Conservation (phyloP, 768 basidiomycete genomes). For the Rhizopogon vinicolor region DNA sequence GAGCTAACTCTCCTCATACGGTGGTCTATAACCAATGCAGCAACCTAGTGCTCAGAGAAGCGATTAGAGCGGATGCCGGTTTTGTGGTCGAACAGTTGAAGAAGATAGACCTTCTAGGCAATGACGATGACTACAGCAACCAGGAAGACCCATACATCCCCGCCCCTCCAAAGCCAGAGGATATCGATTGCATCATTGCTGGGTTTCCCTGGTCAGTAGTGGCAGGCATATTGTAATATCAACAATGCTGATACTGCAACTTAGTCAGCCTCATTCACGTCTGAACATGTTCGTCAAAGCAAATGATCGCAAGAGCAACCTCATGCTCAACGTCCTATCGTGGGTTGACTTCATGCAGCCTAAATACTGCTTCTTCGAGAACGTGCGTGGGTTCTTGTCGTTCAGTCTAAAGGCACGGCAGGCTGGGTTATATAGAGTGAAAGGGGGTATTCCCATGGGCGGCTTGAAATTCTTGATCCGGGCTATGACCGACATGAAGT, state of each 20-base stretch:
- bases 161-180: constrained; percentile 41
- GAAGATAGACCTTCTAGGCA: constrained; percentile 14
- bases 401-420: constrained; percentile 36
- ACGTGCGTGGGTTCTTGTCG: constrained; percentile 41
- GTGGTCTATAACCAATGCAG: constrained; percentile 68
- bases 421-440: constrained; percentile 37
- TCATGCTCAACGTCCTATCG: constrained; percentile 55
- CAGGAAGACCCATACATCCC: constrained; percentile 18
- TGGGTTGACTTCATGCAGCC: constrained; percentile 39
- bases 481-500: constrained; percentile 66
- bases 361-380: constrained; percentile 43
- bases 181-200: constrained; percentile 57
- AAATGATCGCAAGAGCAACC: constrained; percentile 61
- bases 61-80: constrained; percentile 46
- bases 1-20: constrained; percentile 43
- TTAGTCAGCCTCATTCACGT: constrained; percentile 68
- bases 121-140: constrained; percentile 11
- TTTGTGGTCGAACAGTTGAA: constrained; percentile 31
- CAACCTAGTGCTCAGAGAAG: constrained; percentile 56
- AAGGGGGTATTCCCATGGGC: constrained; percentile 68
- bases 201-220: constrained; percentile 71
- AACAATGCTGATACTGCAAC: background rate
- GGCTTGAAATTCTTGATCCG: constrained; percentile 65
- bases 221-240: background rate
- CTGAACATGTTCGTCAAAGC: constrained; percentile 70